Evolutionary conservation across 1,139 yeast genomes (phyloP).

Genomic region (Meyerozyma sp.): DNA sequence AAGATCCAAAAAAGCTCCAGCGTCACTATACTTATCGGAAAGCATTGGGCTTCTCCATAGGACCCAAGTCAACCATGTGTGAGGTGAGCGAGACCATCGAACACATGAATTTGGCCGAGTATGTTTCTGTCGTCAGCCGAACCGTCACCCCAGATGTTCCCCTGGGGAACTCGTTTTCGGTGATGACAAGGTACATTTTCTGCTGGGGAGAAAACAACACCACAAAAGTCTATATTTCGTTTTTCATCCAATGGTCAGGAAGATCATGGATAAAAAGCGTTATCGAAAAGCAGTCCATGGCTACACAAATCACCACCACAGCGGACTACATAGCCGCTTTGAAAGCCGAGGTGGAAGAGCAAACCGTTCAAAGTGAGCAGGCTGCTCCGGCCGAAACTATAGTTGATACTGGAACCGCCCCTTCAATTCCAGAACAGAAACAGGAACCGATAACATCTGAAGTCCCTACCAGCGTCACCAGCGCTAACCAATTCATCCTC

Average conservation of each 20-base stretch:
- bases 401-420: background rate
- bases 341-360: constrained; percentile 20
- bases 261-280: constrained; percentile 52
- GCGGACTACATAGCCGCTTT: constrained; percentile 26
- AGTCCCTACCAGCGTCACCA: background rate
- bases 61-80: constrained; percentile 54
- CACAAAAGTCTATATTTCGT: constrained; percentile 41
- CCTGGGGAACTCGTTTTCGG: constrained; percentile 50
- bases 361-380: background rate
- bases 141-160: constrained; percentile 57
- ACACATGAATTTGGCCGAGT: constrained; percentile 32
- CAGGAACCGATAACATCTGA: background rate
- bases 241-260: constrained; percentile 49
- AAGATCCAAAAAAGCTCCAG: constrained; percentile 24
- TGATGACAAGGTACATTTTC: constrained; percentile 43
- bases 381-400: background rate
- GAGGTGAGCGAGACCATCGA: constrained; percentile 42
- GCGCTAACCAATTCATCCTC: background rate
- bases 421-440: background rate
- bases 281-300: constrained; percentile 45
- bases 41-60: constrained; percentile 48
- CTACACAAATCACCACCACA: constrained; percentile 44
- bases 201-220: constrained; percentile 42
- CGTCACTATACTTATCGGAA: constrained; percentile 41
- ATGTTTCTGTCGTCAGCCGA: constrained; percentile 31